These are phyloP conservation scores for Beauveria bassiana DNA, from an alignment of 2,329 filamentous ascomycete genomes.

Conservation along the genomic window DNA sequence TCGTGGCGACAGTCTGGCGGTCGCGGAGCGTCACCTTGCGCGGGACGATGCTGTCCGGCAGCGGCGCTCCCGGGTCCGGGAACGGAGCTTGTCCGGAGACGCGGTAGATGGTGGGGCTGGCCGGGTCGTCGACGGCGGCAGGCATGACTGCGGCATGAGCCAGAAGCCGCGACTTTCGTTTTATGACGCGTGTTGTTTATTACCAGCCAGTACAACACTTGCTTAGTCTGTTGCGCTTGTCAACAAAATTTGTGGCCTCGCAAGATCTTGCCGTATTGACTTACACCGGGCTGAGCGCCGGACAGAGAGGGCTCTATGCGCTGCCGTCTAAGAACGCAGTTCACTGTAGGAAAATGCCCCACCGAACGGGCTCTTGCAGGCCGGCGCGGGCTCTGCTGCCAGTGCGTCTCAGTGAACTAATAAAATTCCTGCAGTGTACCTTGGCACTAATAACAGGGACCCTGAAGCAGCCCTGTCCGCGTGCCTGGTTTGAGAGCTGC, in stretches of 20 bases:
- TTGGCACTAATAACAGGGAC: neutral
- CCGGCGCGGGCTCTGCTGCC: neutral
- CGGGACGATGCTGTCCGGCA: slow-evolving; percentile 62
- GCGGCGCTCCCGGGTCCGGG: slow-evolving; percentile 48
- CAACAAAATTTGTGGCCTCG: neutral
- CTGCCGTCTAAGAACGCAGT: neutral
- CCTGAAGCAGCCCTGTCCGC: neutral
- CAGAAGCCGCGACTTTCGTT: neutral
- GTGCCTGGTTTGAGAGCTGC: slow-evolving; percentile 11
- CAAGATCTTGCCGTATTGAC: neutral
- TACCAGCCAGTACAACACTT: neutral
- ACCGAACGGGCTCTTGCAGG: neutral
- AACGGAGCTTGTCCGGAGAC: slow-evolving; percentile 59
- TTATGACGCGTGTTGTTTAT: neutral
- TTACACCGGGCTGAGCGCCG: neutral
- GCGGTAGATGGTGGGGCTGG: slow-evolving; percentile 61
- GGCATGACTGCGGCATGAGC: slow-evolving; percentile 47
- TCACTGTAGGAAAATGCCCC: neutral
- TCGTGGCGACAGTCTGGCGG: slow-evolving; percentile 72
- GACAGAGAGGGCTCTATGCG: neutral
- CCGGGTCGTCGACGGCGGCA: slow-evolving; percentile 71
- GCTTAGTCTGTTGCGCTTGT: neutral
- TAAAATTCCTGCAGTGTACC: neutral
- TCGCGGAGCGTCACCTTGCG: slow-evolving; percentile 77
- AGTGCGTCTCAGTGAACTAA: neutral